phyloP scores from a whole-genome alignment of 305 asterid species.

The Fraxinus velutina region DNA sequence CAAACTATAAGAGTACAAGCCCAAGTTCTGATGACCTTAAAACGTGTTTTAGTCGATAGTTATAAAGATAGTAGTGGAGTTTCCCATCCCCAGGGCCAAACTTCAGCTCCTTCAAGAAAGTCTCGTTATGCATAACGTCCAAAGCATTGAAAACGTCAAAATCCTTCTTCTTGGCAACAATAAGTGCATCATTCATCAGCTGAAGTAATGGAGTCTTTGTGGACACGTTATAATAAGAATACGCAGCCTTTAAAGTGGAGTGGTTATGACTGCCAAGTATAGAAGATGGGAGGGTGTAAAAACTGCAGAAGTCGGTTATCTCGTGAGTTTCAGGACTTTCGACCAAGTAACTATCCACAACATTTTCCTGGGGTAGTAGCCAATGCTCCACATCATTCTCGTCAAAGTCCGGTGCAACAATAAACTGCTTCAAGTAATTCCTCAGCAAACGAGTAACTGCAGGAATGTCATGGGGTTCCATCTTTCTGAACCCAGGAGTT shows the following conservation, averaged over 20 bases:
- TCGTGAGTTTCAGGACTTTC: constrained; percentile 39
- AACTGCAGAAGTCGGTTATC: constrained; percentile 45
- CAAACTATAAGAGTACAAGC: constrained; percentile 40
- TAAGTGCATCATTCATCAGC: constrained; percentile 45
- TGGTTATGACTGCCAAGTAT: constrained; percentile 41
- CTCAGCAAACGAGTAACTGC: constrained; percentile 42
- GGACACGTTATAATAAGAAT: constrained; percentile 43
- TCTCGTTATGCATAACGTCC: constrained; percentile 43
- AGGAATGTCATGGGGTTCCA: constrained; percentile 47
- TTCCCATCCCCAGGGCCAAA: constrained; percentile 48
- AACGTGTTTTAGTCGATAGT: constrained; percentile 36
- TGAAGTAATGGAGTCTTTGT: constrained; percentile 38
- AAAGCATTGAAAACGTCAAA: constrained; percentile 46
- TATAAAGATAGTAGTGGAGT: constrained; percentile 48
- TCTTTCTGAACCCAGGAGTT: constrained; percentile 42
- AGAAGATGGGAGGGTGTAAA: constrained; percentile 44
- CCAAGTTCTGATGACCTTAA: constrained; percentile 42
- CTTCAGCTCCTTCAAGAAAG: constrained; percentile 47
- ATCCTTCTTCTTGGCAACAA: constrained; percentile 37
- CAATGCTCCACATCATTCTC: constrained; percentile 44
- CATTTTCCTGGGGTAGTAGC: constrained; percentile 44
- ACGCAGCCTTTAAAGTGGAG: constrained; percentile 44
- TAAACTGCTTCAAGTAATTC: constrained; percentile 35
- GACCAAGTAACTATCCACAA: constrained; percentile 44
- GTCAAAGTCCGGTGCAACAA: constrained; percentile 43